phyloP scores from a whole-genome alignment of 768 basidiomycete species.

The Tephrocybe sp. region DNA sequence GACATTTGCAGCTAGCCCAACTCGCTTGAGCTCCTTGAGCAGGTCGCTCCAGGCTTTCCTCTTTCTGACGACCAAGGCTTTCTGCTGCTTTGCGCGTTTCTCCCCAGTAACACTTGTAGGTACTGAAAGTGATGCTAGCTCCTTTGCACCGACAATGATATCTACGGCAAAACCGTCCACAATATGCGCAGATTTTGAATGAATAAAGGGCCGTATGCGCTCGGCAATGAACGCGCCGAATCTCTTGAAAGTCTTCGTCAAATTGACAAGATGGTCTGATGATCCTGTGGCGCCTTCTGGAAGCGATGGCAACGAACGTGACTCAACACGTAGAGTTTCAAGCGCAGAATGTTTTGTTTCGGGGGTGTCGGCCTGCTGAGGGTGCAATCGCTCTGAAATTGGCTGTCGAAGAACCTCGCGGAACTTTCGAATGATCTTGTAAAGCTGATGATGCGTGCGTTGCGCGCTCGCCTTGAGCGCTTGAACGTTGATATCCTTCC shows the following conservation, averaged over 20 bases:
- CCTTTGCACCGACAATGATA: slow-evolving; percentile 60
- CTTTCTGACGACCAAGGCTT: slow-evolving; percentile 78
- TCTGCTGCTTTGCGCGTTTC: slow-evolving; percentile 59
- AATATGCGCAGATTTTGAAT: slow-evolving; percentile 32
- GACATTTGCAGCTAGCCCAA: slow-evolving; percentile 70
- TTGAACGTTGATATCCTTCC: slow-evolving; percentile 96
- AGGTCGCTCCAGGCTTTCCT: slow-evolving; percentile 89
- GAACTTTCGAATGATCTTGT: slow-evolving; percentile 89
- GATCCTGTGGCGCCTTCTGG: slow-evolving; percentile 14
- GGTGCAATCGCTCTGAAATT: slow-evolving; percentile 37
- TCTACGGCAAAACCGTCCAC: slow-evolving; percentile 58
- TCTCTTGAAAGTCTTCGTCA: slow-evolving; percentile 46
- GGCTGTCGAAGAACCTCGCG: slow-evolving; percentile 85
- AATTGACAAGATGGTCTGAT: slow-evolving; percentile 42
- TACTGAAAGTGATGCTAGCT: slow-evolving; percentile 47
- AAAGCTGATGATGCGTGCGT: slow-evolving; percentile 86
- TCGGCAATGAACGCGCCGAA: slow-evolving; percentile 44
- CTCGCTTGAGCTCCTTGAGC: slow-evolving; percentile 80
- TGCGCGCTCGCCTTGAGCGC: slow-evolving; percentile 91
- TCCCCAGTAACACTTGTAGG: slow-evolving; percentile 41
- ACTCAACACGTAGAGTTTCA: slow-evolving; percentile 1
- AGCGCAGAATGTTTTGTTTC: slow-evolving; percentile 26
- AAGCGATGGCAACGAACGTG: neutral
- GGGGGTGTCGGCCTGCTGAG: slow-evolving; percentile 29
- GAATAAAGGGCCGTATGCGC: slow-evolving; percentile 41